phyloP scores from a whole-genome alignment of 176 grass and related monocot genomes.

The Puccinellia tenuiflora region DNA sequence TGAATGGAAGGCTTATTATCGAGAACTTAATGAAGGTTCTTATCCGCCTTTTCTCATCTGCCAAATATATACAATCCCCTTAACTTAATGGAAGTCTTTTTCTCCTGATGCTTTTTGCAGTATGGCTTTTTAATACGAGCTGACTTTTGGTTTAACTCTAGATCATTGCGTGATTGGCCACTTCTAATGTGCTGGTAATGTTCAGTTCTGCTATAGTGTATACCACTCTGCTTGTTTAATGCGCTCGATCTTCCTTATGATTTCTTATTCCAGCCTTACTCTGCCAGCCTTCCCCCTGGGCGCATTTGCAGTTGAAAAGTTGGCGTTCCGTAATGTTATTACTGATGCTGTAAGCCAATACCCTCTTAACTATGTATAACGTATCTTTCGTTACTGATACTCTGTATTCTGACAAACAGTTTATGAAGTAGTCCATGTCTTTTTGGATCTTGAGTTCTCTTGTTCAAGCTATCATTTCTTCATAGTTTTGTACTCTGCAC shows the following conservation, averaged over 20 bases:
- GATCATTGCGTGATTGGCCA: conserved; percentile 84
- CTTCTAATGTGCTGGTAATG: conserved; percentile 96
- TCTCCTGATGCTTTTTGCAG: conserved; percentile 37
- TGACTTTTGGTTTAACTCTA: conserved; percentile 92
- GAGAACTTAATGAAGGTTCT: conserved; percentile 99
- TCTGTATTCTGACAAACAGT: not conserved
- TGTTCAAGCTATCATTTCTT: not conserved
- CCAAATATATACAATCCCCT: not conserved
- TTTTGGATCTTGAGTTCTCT: no score
- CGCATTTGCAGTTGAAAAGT: conserved; percentile 78
- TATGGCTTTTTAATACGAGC: conserved; percentile 97
- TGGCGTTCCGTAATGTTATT: conserved; percentile 60
- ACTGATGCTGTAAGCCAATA: conserved; percentile 62
- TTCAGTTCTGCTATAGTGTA: not conserved
- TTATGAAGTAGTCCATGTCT: no score
- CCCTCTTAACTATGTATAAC: not conserved
- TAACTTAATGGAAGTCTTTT: not conserved
- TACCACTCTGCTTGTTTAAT: not conserved
- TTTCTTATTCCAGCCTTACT: conserved; percentile 53
- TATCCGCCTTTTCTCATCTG: conserved; percentile 9
- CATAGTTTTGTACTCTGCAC: not conserved
- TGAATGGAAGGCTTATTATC: conserved; percentile 93
- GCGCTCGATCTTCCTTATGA: not conserved
- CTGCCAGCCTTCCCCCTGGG: conserved; percentile 59
- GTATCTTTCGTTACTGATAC: conserved; percentile 8